A percentile compares a stretch with the other conserved stretches of the same genome.
phyloP scores from a whole-genome alignment of 2,329 filamentous ascomycete species.

The Westerdykella aurantiaca region DNA sequence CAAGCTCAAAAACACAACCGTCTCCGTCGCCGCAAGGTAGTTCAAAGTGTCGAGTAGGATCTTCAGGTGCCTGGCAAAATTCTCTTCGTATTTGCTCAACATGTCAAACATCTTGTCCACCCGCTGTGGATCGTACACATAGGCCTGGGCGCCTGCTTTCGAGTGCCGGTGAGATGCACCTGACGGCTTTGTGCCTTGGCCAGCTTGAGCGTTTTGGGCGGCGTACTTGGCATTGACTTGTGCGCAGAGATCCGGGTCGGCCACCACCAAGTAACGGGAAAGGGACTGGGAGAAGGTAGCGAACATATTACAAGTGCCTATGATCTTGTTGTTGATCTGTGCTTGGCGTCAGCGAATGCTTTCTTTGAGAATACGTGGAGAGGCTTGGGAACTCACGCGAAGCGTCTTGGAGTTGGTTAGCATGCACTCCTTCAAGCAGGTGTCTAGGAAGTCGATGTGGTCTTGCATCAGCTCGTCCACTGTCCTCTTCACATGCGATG shows the following conservation, averaged over 20 bases:
- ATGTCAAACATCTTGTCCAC: slow-evolving; percentile 79
- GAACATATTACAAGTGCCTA: slow-evolving; percentile 93
- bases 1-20: slow-evolving; percentile 83
- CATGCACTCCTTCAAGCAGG: slow-evolving; percentile 98
- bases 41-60: slow-evolving; percentile 93
- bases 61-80: slow-evolving; percentile 87
- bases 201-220: slow-evolving; percentile 51
- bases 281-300: slow-evolving; percentile 84
- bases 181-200: slow-evolving; percentile 10
- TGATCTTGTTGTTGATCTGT: slow-evolving; percentile 94
- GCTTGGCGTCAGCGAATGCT: background rate
- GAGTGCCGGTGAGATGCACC: slow-evolving; percentile 13
- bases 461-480: slow-evolving; percentile 99
- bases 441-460: slow-evolving; percentile 96
- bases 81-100: slow-evolving; percentile 84
- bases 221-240: slow-evolving; percentile 47
- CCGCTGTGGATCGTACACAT: slow-evolving; percentile 52
- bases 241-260: slow-evolving; percentile 70
- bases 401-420: slow-evolving; percentile 92
- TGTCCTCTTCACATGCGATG: slow-evolving; percentile 58
- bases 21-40: slow-evolving; percentile 95
- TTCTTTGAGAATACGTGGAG: slow-evolving; percentile 1
- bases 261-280: slow-evolving; percentile 74
- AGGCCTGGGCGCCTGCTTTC: slow-evolving; percentile 27
- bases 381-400: slow-evolving; percentile 57